These are phyloP conservation scores for Neurospora africana DNA, from an alignment of 495 filamentous ascomycete species.

Conservation along the genomic window DNA sequence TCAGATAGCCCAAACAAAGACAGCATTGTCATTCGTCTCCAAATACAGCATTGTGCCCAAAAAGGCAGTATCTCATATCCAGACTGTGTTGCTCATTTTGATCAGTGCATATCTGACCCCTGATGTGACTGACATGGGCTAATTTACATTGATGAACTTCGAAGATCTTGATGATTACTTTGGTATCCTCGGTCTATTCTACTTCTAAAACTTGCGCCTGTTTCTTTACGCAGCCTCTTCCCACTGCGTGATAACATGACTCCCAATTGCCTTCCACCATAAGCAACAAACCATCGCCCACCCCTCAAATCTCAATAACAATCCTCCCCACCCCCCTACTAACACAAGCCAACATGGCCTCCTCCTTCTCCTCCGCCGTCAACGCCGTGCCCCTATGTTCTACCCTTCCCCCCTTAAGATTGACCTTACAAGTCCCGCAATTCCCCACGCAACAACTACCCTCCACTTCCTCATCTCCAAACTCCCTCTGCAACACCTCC, in stretches of 20 bases:
- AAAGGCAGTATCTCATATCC: rapidly evolving
- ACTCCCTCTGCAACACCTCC: conserved; percentile 28
- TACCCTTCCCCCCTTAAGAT: conserved; percentile 36
- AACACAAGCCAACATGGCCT: conserved; percentile 36
- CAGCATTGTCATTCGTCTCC: background rate
- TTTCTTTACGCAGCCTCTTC: background rate
- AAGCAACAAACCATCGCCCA: background rate
- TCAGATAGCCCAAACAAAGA: background rate
- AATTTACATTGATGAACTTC: background rate
- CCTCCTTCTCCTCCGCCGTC: conserved; percentile 32
- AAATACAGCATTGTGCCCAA: background rate
- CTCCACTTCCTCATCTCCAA: conserved; percentile 30
- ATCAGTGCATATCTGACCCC: background rate
- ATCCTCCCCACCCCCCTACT: conserved; percentile 38
- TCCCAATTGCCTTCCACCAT: background rate
- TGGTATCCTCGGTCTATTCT: background rate
- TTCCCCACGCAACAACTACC: conserved; percentile 48
- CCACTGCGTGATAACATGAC: background rate
- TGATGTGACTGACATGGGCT: background rate
- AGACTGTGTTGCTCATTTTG: background rate
- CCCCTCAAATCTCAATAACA: conserved; percentile 30
- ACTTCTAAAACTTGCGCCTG: background rate
- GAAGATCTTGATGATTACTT: background rate
- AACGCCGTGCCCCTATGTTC: conserved; percentile 44
- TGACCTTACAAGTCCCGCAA: conserved; percentile 47